These are phyloP conservation scores for Escallonia herrerae DNA, from an alignment of 129 eudicot genomes.

Conservation along the genomic window DNA sequence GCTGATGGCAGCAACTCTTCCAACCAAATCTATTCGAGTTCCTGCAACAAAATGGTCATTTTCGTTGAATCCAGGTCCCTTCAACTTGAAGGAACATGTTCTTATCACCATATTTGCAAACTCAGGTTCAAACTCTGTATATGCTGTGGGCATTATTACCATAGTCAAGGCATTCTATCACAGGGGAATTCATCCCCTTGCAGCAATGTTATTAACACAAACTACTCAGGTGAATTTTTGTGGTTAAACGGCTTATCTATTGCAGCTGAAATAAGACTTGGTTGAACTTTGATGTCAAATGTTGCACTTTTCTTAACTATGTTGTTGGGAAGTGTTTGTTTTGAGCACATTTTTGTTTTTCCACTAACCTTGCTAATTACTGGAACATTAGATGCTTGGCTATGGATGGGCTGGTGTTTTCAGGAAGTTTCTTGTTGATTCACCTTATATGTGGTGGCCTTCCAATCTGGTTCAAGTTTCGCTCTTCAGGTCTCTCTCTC, in stretches of 20 bases:
- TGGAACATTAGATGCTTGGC: conserved; percentile 59
- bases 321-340: no score
- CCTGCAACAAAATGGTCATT: conserved; percentile 51
- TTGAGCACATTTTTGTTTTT: background rate
- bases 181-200: conserved; percentile 41
- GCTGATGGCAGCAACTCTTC: conserved; percentile 67
- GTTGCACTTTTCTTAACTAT: no score
- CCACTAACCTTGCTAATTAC: background rate
- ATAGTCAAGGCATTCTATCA: conserved; percentile 75
- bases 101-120: conserved; percentile 83
- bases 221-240: conserved; percentile 51
- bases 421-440: conserved; percentile 69
- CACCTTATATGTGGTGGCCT: conserved; percentile 99
- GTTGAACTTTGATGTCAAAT: no score
- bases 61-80: conserved; percentile 79
- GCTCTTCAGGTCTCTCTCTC: conserved; percentile 51
- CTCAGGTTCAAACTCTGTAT: conserved; percentile 46
- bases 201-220: conserved; percentile 58
- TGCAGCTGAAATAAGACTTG: no score
- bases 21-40: conserved; percentile 22
- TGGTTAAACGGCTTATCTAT: background rate
- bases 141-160: conserved; percentile 58
- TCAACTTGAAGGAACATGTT: conserved; percentile 77
- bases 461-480: conserved; percentile 87
- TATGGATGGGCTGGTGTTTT: conserved; percentile 94